Base-by-base conservation (phyloP, 2,329 filamentous ascomycete species). In the Ophiostoma triangulosporum region DNA sequence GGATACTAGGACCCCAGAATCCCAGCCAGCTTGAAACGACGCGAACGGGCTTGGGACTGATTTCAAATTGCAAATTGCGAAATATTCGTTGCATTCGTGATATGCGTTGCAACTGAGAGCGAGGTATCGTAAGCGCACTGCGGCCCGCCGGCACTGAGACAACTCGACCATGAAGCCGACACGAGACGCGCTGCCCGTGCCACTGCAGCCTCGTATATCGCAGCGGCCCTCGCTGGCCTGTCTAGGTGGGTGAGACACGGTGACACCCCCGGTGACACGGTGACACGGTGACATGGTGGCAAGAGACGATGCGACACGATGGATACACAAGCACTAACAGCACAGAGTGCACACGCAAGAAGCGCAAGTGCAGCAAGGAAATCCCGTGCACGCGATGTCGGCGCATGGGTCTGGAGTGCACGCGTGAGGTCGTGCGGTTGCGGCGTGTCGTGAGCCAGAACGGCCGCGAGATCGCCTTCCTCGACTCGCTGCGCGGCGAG, bases 311-410 rank as follows among this genome's bases (percentile, higher is more conserved):
- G 33, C 15, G 14, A n/a, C 14, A 15, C 12, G 11, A 12, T 11
- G 20, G 20, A 9, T n/a, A n/a, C n/a, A n/a, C n/a, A n/a, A n/a
- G 14, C 12, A 26, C 43, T 46, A 31, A 46, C 43, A 17, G 15
- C 8, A 29, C 43, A 59, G 59, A 60, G 55, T 60, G 59, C 58
- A 60, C 59, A 1, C 53, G 56, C 4, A 55, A 54, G 11, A 60
- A 60, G 43, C 52, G 58, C 26, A 60, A 60, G 43, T 60, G 59
- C 54, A 56, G 56, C 55, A 60, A 60, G 49, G 56, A 57, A 8
- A 57, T 60, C n/a, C 59, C 59, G 2, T 60, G 59, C 36, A 29
- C 57, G 27, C 56, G 59, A 6, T 60, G 59, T 32, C 32, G 32
- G 5, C 56, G 57, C n/a, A 38, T 60, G 17, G 55, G 56, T 0